Evolutionary conservation across 768 basidiomycete genomes (phyloP).

Genomic region (Leccinum boreale): DNA sequence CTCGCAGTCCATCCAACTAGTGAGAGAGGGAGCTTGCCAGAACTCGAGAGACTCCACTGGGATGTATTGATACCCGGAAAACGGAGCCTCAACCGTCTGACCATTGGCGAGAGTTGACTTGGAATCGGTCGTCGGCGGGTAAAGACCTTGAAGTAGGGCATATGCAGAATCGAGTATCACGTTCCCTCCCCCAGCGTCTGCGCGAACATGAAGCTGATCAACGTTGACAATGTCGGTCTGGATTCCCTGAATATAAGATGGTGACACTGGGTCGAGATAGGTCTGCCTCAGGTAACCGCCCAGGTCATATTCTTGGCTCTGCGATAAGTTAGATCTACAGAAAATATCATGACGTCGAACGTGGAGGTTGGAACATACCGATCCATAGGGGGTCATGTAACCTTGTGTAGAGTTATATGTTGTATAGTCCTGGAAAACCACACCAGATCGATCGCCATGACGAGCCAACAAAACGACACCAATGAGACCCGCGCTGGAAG

Average conservation of each 20-base stretch:
- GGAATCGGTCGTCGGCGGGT: constrained; percentile 68
- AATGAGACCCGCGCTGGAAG: constrained; percentile 39
- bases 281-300: constrained; percentile 56
- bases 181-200: constrained; percentile 77
- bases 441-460: constrained; percentile 65
- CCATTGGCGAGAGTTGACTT: constrained; percentile 72
- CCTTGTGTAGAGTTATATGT: constrained; percentile 64
- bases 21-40: constrained; percentile 56
- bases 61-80: constrained; percentile 86
- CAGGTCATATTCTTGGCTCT: constrained; percentile 56
- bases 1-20: constrained; percentile 70
- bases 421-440: constrained; percentile 66
- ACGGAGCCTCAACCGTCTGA: constrained; percentile 62
- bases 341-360: neutral
- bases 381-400: constrained; percentile 71
- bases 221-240: constrained; percentile 64
- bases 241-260: constrained; percentile 67
- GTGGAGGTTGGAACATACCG: constrained; percentile 39
- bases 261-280: constrained; percentile 60
- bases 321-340: neutral
- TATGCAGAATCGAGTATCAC: constrained; percentile 82
- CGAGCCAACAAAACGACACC: constrained; percentile 74
- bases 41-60: constrained; percentile 60
- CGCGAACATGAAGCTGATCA: constrained; percentile 66
- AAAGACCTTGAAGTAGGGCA: constrained; percentile 79